Evolutionary conservation across 2,329 filamentous ascomycete species (phyloP), one percentile per base, ranked within the genome.

Genomic region (Penicillium paneum): DNA sequence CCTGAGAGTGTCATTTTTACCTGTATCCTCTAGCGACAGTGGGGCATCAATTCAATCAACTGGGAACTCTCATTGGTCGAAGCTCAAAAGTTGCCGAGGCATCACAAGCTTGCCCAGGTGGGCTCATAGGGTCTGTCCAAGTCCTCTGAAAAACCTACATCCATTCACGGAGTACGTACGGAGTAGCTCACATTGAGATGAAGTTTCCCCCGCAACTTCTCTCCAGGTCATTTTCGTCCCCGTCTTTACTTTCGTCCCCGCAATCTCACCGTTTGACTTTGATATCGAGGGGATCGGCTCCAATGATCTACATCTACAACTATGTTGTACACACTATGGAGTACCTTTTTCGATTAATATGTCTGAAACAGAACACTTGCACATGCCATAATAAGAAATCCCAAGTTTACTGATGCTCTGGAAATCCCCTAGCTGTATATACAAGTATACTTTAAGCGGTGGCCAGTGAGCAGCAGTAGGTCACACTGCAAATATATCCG

Each of bases 81-180:
- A 31, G 24, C 39, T 56, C 44, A 21, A 36, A 36, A 61, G 39
- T 49, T 61, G 12, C 59, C 59, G 52, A 56, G 59, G 59, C 51
- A 62, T 62, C 59, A 62, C 59, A 58, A 58, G 59, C 49, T 44
- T 8, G 19, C 19, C 29, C 31, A 32, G 31, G 26, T 28, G 26
- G 26, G 13, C 13, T 26, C 21, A 26, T 43, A 35, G 36, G 12
- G 21, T 24, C 21, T 5, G 6, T 24, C 21, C 21, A 24, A 24
- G 21, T 24, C 19, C 12, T 29, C 42, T 39, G 38, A 34, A 26
- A 36, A 29, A 26, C 15, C 15, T 35, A 32, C 17, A 15, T 38
- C 13, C 31, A 26, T 28, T 13, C 31, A 32, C 29, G 31, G 31
- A 15, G 31, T 31, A 31, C 29, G 12, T 19, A 42, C 2, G 26